Conservation (phyloP, 441 rosid genomes). For the Cnidoscolus chayamansa region DNA sequence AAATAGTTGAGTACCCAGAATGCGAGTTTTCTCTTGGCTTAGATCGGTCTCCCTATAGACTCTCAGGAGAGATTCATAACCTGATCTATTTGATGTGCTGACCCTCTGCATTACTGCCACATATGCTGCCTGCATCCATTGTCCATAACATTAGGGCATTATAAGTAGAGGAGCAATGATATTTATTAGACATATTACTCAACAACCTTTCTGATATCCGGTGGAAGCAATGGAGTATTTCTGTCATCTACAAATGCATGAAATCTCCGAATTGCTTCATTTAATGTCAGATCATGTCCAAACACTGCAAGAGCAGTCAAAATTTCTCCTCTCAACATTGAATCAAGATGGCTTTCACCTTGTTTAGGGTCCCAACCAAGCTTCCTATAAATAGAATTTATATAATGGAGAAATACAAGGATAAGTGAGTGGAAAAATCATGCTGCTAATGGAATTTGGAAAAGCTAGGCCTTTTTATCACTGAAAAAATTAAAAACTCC, state of each 20-base stretch:
- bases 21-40: conserved; percentile 91
- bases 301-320: conserved; percentile 67
- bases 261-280: conserved; percentile 71
- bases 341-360: conserved; percentile 92
- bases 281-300: conserved; percentile 66
- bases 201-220: conserved; percentile 80
- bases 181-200: conserved; percentile 4
- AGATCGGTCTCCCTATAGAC: conserved; percentile 88
- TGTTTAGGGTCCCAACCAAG: conserved; percentile 86
- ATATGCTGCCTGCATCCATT: conserved; percentile 72
- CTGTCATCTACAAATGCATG: conserved; percentile 72
- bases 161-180: conserved; percentile 1
- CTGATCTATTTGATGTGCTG: conserved; percentile 56
- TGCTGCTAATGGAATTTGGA: not conserved
- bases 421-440: not conserved
- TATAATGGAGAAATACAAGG: conserved; percentile 3
- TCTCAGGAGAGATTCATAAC: conserved; percentile 68
- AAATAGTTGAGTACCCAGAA: conserved; percentile 50
- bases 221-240: conserved; percentile 75
- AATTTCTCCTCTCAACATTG: conserved; percentile 91
- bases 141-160: conserved; percentile 19
- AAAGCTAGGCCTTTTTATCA: not conserved
- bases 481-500: not conserved
- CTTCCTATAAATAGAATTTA: conserved; percentile 43
- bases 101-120: conserved; percentile 83